Percentiles rank a stretch among this genome's conserved stretches.
These are phyloP conservation scores for Entomortierella chlamydospora DNA, from an alignment of 192 early-diverging fungal genomes.

Conservation along the genomic window DNA sequence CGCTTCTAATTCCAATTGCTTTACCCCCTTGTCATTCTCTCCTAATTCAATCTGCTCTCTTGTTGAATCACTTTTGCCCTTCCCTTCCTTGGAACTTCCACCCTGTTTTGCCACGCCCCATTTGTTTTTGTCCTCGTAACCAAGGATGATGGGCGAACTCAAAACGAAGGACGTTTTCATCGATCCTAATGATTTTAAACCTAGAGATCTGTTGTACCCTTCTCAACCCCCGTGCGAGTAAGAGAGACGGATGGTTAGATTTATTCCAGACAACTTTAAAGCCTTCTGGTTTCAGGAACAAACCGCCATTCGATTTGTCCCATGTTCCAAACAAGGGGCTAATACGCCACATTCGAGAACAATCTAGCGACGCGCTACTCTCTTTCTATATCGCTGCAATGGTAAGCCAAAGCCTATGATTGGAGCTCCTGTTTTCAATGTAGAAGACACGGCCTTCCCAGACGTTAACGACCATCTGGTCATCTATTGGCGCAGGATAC, in stretches of 20 bases:
- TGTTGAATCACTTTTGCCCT: not conserved
- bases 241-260: constrained; percentile 3
- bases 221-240: not conserved
- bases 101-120: not conserved
- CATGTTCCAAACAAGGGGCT: not conserved
- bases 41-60: not conserved
- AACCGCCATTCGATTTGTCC: constrained; percentile 1
- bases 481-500: constrained; percentile 18
- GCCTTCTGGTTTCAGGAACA: constrained; percentile 1
- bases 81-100: not conserved
- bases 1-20: too few relatives aligned
- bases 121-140: not conserved
- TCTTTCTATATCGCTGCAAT: not conserved
- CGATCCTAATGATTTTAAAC: constrained; percentile 3
- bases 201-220: constrained; percentile 1
- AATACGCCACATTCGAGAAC: constrained; percentile 1
- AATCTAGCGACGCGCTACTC: not conserved
- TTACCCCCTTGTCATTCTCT: too few relatives aligned
- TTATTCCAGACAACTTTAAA: not conserved
- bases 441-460: constrained; percentile 20
- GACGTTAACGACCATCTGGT: not conserved
- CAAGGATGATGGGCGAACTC: constrained; percentile 2
- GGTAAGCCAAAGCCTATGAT: constrained; percentile 19
- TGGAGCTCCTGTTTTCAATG: constrained; percentile 25
- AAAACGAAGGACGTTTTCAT: not conserved